A percentile compares a stretch with the other conserved stretches of the same genome.
Evolutionary conservation across 1,139 yeast genomes (phyloP).

Genomic region (Pneumocystis jirovecii): DNA sequence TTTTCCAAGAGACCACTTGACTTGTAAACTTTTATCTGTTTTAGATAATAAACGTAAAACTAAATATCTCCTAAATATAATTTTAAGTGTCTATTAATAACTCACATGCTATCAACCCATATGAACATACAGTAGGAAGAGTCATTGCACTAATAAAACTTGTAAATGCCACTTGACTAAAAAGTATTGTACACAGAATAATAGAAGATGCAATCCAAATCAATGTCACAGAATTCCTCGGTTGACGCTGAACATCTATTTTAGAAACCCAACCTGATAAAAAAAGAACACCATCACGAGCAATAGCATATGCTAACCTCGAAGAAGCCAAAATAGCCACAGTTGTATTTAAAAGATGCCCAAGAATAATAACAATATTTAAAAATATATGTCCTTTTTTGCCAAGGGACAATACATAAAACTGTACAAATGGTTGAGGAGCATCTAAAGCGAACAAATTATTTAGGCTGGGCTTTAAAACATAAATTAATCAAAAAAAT

Average conservation of each 20-base stretch:
- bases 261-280: slow-evolving; percentile 20
- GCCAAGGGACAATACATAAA: slow-evolving; percentile 20
- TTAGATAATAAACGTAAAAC: slow-evolving; percentile 19
- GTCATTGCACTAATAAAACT: slow-evolving; percentile 20
- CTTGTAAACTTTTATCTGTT: slow-evolving; percentile 14
- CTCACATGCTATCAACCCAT: slow-evolving; percentile 16
- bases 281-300: slow-evolving; percentile 21
- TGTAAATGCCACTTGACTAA: slow-evolving; percentile 19
- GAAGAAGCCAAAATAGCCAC: slow-evolving; percentile 20
- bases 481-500: not conserved
- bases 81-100: not conserved
- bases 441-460: slow-evolving; percentile 22
- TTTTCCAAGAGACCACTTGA: slow-evolving; percentile 17
- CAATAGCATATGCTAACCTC: slow-evolving; percentile 19
- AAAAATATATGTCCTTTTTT: slow-evolving; percentile 18
- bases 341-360: slow-evolving; percentile 16
- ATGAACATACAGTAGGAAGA: slow-evolving; percentile 20
- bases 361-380: slow-evolving; percentile 17
- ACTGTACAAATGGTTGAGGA: slow-evolving; percentile 20
- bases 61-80: not conserved
- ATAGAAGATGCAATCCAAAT: slow-evolving; percentile 18
- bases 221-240: slow-evolving; percentile 18
- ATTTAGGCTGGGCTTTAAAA: slow-evolving; percentile 26
- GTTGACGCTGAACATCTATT: slow-evolving; percentile 17
- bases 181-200: slow-evolving; percentile 18